Conservation (phyloP, 2,329 filamentous ascomycete genomes). For the Colletotrichum trifolii region DNA sequence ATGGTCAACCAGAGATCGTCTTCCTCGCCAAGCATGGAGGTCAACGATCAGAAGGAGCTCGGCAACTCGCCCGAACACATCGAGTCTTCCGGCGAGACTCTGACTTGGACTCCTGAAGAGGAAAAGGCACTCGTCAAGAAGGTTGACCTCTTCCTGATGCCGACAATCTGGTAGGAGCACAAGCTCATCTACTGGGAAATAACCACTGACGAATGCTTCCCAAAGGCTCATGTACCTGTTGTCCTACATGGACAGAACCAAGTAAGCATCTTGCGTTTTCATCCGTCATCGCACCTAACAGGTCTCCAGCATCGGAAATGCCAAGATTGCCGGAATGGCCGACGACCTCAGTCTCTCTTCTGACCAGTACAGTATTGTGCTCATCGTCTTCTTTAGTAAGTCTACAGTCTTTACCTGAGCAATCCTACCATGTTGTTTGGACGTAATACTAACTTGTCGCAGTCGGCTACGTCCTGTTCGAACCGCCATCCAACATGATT, state of each 20-base stretch:
- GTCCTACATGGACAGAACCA: slow-evolving; percentile 67
- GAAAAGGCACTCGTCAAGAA: slow-evolving; percentile 49
- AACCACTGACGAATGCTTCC: not conserved
- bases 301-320: slow-evolving; percentile 56
- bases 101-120: slow-evolving; percentile 39
- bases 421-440: not conserved
- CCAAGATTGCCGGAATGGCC: slow-evolving; percentile 62
- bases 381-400: slow-evolving; percentile 69
- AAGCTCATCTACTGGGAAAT: not conserved
- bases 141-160: slow-evolving; percentile 53
- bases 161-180: slow-evolving; percentile 61
- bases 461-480: slow-evolving; percentile 43
- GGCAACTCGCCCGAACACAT: slow-evolving; percentile 13
- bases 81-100: not conserved
- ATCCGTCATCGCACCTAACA: not conserved
- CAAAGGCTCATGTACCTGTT: slow-evolving; percentile 65
- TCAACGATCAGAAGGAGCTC: not conserved
- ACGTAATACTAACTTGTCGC: not conserved
- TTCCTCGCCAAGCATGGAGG: slow-evolving; percentile 13
- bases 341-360: slow-evolving; percentile 63
- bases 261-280: slow-evolving; percentile 1
- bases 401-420: not conserved
- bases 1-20: not conserved
- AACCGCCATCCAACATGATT: slow-evolving; percentile 40
- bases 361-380: slow-evolving; percentile 69